Base-by-base conservation (phyloP, 83 land plant species). In the Thuja plicata region DNA sequence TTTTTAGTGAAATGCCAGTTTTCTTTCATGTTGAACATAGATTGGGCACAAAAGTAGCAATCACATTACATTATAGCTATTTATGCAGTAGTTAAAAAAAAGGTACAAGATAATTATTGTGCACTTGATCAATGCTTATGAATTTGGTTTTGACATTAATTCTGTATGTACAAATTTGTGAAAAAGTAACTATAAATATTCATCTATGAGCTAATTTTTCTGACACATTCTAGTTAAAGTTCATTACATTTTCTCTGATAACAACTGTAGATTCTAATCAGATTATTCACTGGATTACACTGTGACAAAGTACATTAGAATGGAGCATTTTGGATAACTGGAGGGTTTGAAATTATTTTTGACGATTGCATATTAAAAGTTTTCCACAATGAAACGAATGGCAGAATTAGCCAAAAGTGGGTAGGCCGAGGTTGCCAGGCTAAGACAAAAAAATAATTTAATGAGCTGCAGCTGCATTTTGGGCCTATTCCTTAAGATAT, bases 1-100 rank as follows among this genome's bases (percentile, higher is more conserved):
- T 55, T 79, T 86, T 78, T 76, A 48, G 52, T 76, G 37, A 83
- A 83, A 32, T 83, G 27, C 34, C 37, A 48, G 85, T 48, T 83
- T 54, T 52, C 66, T 86, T 73, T 71, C 37, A 7, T 41, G 10
- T n/a, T 52, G 54, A 80, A 83, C 17, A 83, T 83, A 83, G 34
- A n/a, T n/a, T 27, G 55, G 34, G 32, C 12, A 83, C 5, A 76
- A 8, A 8, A 27, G 9, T 66, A 80, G 24, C 41, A 80, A 40
- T 41, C 48, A 21, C 84, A 46, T 46, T 46, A 83, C 46, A 46
- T 83, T 46, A 41, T 82, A 76, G 79, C 5, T 35, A 46, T 76
- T 0, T 27, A 83, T 83, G 85, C 52, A 83, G 85, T 46, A 83
- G 48, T 12, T 11, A 3, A n/a, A 82, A 43, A n/a, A 34, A 76